These are phyloP conservation scores for Penstemon newberryi DNA, from an alignment of 257 asterid species.

Conservation along the genomic window DNA sequence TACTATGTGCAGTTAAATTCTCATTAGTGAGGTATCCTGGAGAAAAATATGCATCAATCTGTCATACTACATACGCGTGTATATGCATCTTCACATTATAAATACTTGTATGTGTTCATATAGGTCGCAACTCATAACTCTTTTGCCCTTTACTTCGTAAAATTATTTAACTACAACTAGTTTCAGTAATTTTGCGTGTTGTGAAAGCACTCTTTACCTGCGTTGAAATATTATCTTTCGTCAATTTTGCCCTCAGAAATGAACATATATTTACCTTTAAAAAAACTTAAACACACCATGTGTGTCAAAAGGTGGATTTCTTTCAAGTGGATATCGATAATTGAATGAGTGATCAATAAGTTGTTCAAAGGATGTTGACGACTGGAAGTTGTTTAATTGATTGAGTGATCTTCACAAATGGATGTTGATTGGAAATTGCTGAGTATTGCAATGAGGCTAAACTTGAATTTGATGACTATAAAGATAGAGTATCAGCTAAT, in stretches of 20 bases:
- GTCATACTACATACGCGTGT: not conserved
- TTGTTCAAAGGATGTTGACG: not conserved
- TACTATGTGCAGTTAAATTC: not conserved
- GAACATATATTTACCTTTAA: no score
- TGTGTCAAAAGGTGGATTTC: no score
- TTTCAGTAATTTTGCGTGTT: no score
- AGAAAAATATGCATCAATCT: not conserved
- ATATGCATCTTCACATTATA: not conserved
- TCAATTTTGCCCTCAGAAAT: no score
- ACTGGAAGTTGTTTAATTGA: not conserved
- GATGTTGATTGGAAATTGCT: not conserved
- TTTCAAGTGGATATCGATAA: no score
- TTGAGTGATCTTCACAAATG: no score
- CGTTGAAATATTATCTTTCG: no score
- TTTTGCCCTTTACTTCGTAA: no score
- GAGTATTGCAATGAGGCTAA: conserved; percentile 4
- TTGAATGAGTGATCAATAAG: not conserved
- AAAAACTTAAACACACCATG: no score
- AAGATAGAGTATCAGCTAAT: conserved; percentile 1
- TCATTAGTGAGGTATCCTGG: not conserved
- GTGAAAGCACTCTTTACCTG: no score
- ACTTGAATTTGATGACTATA: not conserved
- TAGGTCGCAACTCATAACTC: no score
- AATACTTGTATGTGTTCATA: not conserved
- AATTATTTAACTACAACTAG: no score